A percentile compares a stretch with the other conserved stretches of the same genome.
phyloP scores from a whole-genome alignment of 2,329 filamentous ascomycete genomes.

The Pyricularia pennisetigena region DNA sequence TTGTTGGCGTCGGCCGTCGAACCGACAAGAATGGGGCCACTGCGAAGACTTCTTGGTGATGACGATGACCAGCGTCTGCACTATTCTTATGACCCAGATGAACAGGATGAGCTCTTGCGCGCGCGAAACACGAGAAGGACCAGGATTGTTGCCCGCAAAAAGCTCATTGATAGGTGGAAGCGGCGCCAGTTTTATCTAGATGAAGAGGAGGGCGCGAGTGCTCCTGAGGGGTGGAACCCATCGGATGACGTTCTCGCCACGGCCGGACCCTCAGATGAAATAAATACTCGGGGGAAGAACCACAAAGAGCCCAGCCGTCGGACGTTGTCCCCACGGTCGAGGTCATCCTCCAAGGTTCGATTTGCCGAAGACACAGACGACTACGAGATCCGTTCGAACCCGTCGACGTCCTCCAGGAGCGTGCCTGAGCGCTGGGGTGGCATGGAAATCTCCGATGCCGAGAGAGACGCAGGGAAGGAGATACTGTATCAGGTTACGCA shows the following conservation, averaged over 20 bases:
- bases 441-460: conserved; percentile 69
- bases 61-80: conserved; percentile 5
- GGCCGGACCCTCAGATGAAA: conserved; percentile 15
- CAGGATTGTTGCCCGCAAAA: conserved; percentile 31
- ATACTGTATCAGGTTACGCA: conserved; percentile 87
- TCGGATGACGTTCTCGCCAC: conserved; percentile 45
- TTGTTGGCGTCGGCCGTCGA: not conserved
- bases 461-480: conserved; percentile 76
- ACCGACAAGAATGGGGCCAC: not conserved
- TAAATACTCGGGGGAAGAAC: not conserved
- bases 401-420: conserved; percentile 62
- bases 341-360: conserved; percentile 70
- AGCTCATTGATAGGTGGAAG: conserved; percentile 63
- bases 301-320: not conserved
- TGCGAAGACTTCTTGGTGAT: not conserved
- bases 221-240: conserved; percentile 53
- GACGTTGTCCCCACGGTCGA: conserved; percentile 42
- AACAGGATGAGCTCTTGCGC: conserved; percentile 11
- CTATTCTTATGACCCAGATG: conserved; percentile 6
- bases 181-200: conserved; percentile 74
- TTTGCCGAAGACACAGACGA: conserved; percentile 65
- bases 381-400: conserved; percentile 60
- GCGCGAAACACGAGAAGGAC: conserved; percentile 24
- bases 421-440: conserved; percentile 68
- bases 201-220: conserved; percentile 67